Percentiles rank a stretch among this genome's conserved stretches.
Evolutionary conservation across 495 filamentous ascomycete genomes (phyloP).

Genomic region (Penicillium dipodomyicola): DNA sequence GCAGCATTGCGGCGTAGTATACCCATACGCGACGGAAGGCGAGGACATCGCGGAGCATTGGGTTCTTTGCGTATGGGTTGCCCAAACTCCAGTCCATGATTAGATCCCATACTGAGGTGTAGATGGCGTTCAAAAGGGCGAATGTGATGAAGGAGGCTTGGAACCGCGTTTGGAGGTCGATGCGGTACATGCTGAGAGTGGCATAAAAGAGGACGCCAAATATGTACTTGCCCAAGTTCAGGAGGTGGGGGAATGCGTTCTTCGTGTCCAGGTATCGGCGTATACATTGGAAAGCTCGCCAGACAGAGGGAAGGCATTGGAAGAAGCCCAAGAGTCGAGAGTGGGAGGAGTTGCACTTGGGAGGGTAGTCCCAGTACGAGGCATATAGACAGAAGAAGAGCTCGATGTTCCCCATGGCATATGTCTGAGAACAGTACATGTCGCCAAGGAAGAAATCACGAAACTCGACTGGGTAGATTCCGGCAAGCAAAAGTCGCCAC

Average conservation of each 20-base stretch:
- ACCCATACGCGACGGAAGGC: constrained; percentile 72
- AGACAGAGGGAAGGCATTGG: constrained; percentile 75
- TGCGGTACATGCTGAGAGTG: constrained; percentile 76
- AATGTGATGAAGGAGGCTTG: constrained; percentile 74
- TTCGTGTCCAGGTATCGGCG: constrained; percentile 84
- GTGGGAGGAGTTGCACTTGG: constrained; percentile 79
- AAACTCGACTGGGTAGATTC: constrained; percentile 91
- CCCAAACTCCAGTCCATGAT: constrained; percentile 92
- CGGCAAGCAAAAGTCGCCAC: constrained; percentile 82
- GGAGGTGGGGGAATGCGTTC: constrained; percentile 87
- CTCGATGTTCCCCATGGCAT: constrained; percentile 82
- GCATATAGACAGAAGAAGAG: constrained; percentile 95
- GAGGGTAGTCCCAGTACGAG: constrained; percentile 64
- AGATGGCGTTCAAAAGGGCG: constrained; percentile 75
- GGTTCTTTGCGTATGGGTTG: constrained; percentile 66
- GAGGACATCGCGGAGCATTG: constrained; percentile 73
- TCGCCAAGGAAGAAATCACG: constrained; percentile 96
- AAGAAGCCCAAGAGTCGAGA: constrained; percentile 86
- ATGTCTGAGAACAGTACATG: constrained; percentile 94
- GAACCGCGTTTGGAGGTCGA: constrained; percentile 55
- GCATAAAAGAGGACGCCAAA: constrained; percentile 79
- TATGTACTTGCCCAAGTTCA: constrained; percentile 88
- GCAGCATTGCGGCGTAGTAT: constrained; percentile 80
- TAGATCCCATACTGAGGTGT: constrained; percentile 92
- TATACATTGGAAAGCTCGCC: constrained; percentile 86